Evolutionary conservation across 768 basidiomycete genomes (phyloP).

Genomic region (Aureoboletus auriporus): DNA sequence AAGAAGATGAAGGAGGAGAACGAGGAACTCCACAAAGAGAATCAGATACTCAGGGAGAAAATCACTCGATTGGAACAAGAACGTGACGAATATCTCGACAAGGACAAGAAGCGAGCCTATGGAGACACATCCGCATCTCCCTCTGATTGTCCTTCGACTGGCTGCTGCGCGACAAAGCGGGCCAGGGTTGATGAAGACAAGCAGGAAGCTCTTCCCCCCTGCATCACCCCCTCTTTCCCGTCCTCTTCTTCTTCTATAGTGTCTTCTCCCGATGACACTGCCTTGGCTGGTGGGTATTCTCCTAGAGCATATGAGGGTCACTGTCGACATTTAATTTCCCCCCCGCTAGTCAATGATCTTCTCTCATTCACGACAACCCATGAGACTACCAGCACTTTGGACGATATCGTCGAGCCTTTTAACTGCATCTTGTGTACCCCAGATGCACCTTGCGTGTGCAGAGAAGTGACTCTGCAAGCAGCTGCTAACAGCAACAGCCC

Average conservation of each 20-base stretch:
- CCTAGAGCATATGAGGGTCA: constrained; percentile 24
- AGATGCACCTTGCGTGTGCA: constrained; percentile 71
- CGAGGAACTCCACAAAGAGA: constrained; percentile 67
- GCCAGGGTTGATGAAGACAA: constrained; percentile 27
- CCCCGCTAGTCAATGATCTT: constrained; percentile 26
- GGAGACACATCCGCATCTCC: constrained; percentile 44
- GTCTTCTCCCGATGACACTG: constrained; percentile 46
- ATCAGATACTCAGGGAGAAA: constrained; percentile 52
- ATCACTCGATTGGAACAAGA: constrained; percentile 40
- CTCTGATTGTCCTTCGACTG: constrained; percentile 17
- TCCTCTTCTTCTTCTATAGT: constrained; percentile 44
- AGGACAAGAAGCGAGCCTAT: constrained; percentile 56
- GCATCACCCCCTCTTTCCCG: constrained; percentile 22
- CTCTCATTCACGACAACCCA: constrained; percentile 35
- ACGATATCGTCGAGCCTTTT: constrained; percentile 31
- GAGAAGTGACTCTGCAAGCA: constrained; percentile 53
- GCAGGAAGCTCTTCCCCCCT: constrained; percentile 13
- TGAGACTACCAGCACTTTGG: constrained; percentile 30
- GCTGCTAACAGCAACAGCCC: constrained; percentile 15
- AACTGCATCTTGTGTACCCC: constrained; percentile 74
- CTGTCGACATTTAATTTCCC: constrained; percentile 27
- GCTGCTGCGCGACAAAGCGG: constrained; percentile 36
- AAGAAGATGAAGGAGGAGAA: constrained; percentile 88
- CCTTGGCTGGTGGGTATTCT: constrained; percentile 27
- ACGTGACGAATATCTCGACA: constrained; percentile 25